Percentiles rank a stretch among this genome's conserved stretches.
Conservation (phyloP, 495 filamentous ascomycete genomes). For the Aspergillus sparsus region DNA sequence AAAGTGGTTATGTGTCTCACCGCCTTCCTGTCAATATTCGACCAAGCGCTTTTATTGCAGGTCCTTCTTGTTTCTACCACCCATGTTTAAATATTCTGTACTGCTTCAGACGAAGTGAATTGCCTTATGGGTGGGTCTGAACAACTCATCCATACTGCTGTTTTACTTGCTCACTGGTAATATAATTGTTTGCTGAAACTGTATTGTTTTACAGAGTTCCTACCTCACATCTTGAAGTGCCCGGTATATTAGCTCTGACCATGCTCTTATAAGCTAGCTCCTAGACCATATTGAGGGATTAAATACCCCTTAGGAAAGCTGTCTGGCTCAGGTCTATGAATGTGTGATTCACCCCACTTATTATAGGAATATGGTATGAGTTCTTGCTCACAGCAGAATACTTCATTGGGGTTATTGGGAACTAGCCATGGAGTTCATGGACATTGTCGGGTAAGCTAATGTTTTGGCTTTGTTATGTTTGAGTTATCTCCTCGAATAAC, state of each 20-base stretch:
- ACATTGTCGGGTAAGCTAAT: slow-evolving; percentile 40
- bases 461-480: neutral
- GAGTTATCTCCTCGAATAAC: neutral
- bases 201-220: slow-evolving; percentile 2
- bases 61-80: neutral
- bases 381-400: slow-evolving; percentile 15
- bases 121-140: neutral
- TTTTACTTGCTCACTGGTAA: too few species aligned
- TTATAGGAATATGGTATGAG: slow-evolving; percentile 22
- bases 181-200: neutral
- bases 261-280: slow-evolving; percentile 13
- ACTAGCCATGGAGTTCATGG: slow-evolving; percentile 45
- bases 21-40: slow-evolving; percentile 20
- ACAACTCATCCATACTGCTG: too few species aligned
- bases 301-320: neutral
- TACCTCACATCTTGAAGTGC: slow-evolving; percentile 2
- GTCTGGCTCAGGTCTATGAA: neutral
- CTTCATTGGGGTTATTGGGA: slow-evolving; percentile 14
- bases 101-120: neutral
- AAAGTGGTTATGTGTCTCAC: slow-evolving; percentile 28
- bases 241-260: neutral
- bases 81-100: neutral
- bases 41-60: neutral
- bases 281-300: slow-evolving; percentile 3
- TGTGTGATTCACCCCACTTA: neutral